Evolutionary conservation across 306 rosid species (phyloP), one percentile per base, ranked within the genome.

Genomic region (Bauhinia variegata): DNA sequence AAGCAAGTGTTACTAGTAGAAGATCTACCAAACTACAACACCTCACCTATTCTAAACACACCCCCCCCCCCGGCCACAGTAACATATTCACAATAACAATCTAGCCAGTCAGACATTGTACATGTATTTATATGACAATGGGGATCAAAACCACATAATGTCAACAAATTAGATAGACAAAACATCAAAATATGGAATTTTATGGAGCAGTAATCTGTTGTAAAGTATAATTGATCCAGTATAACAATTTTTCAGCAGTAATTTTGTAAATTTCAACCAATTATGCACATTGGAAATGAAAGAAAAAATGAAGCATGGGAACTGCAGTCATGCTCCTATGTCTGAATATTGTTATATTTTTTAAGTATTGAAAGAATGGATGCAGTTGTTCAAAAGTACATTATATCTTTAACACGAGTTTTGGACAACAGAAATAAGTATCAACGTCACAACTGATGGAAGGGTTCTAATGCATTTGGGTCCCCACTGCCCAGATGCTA

Each of bases 401-500:
- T 11, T 18, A 38, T 63, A 47, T 14, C 9, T 5, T 36, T 23
- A 23, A 23, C 28, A 23, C 28, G 28, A 1, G 28, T 23, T 23
- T 1, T 23, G 28, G 28, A 23, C 28, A 23, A 23, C 28, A 23
- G 28, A 23, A 23, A 23, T 23, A 23, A 23, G 28, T 36, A 38
- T 28, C n/a, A 58, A 70, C 28, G 16, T 15, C 14, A 32, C 11
- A 10, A 17, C 18, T 38, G 15, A 31, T 16, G 47, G 42, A 57
- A 48, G 32, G 23, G 50, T 60, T 67, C 77, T 64, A 57, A 33
- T 15, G 28, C 37, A 57, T 15, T 36, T 23, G 48, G 2, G 28
- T 23, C 28, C 30, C 67, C 33, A 32, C 28, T 23, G 36, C 65
- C 73, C 34, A 34, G 58, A 37, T 18, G 13, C n/a, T 31, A 67